Percentiles rank a stretch among this genome's conserved stretches.
Evolutionary conservation across 148 eudicot species (phyloP).

Genomic region (Polygonum maritimum): DNA sequence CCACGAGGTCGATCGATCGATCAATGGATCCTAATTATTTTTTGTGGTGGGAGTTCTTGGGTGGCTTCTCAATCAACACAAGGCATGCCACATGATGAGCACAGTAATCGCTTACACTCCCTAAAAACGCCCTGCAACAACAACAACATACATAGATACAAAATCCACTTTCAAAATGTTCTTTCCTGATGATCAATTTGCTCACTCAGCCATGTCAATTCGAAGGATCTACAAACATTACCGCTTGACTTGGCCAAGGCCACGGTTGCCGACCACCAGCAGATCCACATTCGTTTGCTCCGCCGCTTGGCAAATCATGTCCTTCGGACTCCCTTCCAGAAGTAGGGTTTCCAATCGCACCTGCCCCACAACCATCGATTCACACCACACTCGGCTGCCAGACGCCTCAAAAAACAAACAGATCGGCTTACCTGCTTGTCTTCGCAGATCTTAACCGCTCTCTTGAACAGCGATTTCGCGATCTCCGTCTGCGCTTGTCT

Average conservation of each 20-base stretch:
- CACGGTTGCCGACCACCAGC: slow-evolving; percentile 69
- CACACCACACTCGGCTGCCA: not conserved
- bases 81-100: slow-evolving; percentile 40
- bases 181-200: not conserved
- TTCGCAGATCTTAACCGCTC: slow-evolving; percentile 44
- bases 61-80: slow-evolving; percentile 51
- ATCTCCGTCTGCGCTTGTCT: slow-evolving; percentile 46
- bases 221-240: not conserved
- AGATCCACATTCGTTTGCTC: slow-evolving; percentile 58
- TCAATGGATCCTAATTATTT: not conserved
- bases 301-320: slow-evolving; percentile 46
- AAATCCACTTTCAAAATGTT: not conserved
- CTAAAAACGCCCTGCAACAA: slow-evolving; percentile 31
- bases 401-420: no score
- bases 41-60: slow-evolving; percentile 4
- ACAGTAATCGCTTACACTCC: slow-evolving; percentile 45
- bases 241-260: slow-evolving; percentile 60
- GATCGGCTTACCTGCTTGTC: slow-evolving; percentile 15
- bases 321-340: slow-evolving; percentile 50
- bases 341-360: slow-evolving; percentile 26
- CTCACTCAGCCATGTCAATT: no score
- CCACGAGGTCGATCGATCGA: not conserved
- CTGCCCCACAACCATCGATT: slow-evolving; percentile 3
- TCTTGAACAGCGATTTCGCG: slow-evolving; percentile 35
- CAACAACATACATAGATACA: not conserved